Evolutionary conservation across 805 yeast species (phyloP).

Genomic region (Ogataea sp.): DNA sequence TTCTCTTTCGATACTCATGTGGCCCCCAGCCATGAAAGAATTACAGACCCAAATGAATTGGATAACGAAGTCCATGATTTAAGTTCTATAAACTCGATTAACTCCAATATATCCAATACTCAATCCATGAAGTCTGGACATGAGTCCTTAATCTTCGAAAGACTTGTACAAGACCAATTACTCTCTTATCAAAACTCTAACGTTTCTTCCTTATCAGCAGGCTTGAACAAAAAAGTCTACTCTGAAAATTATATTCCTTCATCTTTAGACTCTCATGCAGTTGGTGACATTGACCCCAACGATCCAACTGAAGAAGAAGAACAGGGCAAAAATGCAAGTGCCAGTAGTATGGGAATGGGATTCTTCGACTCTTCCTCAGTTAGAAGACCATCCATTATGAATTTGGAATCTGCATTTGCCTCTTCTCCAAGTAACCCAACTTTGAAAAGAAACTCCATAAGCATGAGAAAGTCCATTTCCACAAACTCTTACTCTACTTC

Average conservation of each 20-base stretch:
- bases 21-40: too few relatives aligned
- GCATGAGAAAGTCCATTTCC: background rate
- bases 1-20: too few relatives aligned
- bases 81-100: too few relatives aligned
- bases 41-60: too few relatives aligned
- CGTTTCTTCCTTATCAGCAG: too few relatives aligned
- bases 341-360: too few relatives aligned
- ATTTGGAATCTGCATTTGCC: slow-evolving; percentile 29
- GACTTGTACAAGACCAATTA: slow-evolving; percentile 55
- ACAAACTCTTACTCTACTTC: slow-evolving; percentile 2
- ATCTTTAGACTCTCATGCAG: slow-evolving; percentile 42
- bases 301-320: background rate
- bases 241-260: slow-evolving; percentile 50
- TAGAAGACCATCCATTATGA: slow-evolving; percentile 47
- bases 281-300: slow-evolving; percentile 17
- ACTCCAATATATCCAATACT: too few relatives aligned
- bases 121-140: slow-evolving; percentile 7
- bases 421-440: background rate
- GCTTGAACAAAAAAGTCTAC: slow-evolving; percentile 30
- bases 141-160: slow-evolving; percentile 52
- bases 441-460: background rate
- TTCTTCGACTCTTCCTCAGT: slow-evolving; percentile 25
- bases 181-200: slow-evolving; percentile 22
- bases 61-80: too few relatives aligned
- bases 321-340: too few relatives aligned